Conservation (phyloP, 305 asterid species). For the Salvia sclarea region DNA sequence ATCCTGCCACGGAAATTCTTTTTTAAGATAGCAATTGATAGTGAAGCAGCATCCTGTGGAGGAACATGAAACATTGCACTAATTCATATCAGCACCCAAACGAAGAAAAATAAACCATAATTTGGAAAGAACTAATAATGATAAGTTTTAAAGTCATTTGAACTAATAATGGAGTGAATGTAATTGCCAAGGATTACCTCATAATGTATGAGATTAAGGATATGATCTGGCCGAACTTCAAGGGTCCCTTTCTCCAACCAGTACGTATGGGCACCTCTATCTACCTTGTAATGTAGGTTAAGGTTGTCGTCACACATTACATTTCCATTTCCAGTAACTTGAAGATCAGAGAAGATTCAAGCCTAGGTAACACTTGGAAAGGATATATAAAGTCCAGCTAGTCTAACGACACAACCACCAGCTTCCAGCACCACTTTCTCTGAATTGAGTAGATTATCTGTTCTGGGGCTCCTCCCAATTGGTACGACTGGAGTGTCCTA, state of each 20-base stretch:
- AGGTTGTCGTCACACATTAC: conserved; percentile 36
- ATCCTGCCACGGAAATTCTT: conserved; percentile 59
- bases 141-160: neutral
- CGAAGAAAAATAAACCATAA: conserved; percentile 4
- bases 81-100: neutral
- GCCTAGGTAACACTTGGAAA: conserved; percentile 35
- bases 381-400: conserved; percentile 99
- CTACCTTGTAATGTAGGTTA: conserved; percentile 70
- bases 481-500: conserved; percentile 90
- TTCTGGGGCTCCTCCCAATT: conserved; percentile 85
- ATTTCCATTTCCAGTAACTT: conserved; percentile 13
- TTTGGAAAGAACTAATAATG: neutral
- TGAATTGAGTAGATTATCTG: conserved; percentile 77
- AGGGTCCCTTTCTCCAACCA: conserved; percentile 79
- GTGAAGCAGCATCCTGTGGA: conserved; percentile 83
- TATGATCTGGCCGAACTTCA: conserved; percentile 87
- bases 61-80: conserved; percentile 8
- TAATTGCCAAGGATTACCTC: conserved; percentile 53
- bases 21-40: conserved; percentile 65
- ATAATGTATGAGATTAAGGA: conserved; percentile 86
- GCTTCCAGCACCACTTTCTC: conserved; percentile 80
- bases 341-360: conserved; percentile 1
- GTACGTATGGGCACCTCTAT: conserved; percentile 87
- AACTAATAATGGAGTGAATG: neutral
- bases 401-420: conserved; percentile 85